These are phyloP conservation scores for Fusarium clavum DNA, from an alignment of 2,329 filamentous ascomycete genomes.

Conservation along the genomic window DNA sequence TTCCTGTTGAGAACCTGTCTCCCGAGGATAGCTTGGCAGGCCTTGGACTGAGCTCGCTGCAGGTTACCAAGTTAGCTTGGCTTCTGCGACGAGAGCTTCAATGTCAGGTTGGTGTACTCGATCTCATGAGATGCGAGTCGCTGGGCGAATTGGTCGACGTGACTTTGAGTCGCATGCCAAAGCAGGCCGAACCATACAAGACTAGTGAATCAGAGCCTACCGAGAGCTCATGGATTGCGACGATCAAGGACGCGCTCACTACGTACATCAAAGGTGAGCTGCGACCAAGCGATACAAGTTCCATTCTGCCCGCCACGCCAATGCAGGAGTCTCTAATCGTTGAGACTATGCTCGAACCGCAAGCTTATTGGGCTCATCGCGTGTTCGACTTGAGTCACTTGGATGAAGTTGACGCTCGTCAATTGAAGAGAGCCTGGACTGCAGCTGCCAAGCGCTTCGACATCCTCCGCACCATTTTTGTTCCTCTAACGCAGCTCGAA, in stretches of 20 bases:
- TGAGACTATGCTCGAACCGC: constrained; percentile 24
- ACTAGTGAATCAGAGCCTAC: fast-evolving
- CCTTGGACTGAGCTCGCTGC: constrained; percentile 23
- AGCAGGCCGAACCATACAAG: fast-evolving
- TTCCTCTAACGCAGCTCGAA: constrained; percentile 8
- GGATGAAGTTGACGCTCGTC: neutral
- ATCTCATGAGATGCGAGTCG: constrained; percentile 18
- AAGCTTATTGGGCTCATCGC: constrained; percentile 30
- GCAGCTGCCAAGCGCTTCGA: constrained; percentile 13
- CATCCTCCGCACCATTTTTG: constrained; percentile 20
- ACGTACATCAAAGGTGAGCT: neutral
- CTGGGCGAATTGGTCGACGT: constrained; percentile 14
- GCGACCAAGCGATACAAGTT: constrained; percentile 2
- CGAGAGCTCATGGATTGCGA: neutral
- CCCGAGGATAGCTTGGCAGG: constrained; percentile 22
- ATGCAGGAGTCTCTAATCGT: constrained; percentile 29
- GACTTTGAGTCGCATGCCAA: neutral
- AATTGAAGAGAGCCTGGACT: constrained; percentile 21
- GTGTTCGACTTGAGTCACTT: constrained; percentile 19
- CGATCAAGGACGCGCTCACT: constrained; percentile 2
- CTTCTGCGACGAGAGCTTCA: constrained; percentile 10
- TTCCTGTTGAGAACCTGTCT: neutral
- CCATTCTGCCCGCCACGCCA: constrained; percentile 11
- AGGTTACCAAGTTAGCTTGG: constrained; percentile 32
- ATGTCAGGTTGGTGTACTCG: constrained; percentile 19